A percentile compares a stretch with the other conserved stretches of the same genome.
phyloP scores from a whole-genome alignment of 176 grass and related monocot genomes.

The Oryza meridionalis region DNA sequence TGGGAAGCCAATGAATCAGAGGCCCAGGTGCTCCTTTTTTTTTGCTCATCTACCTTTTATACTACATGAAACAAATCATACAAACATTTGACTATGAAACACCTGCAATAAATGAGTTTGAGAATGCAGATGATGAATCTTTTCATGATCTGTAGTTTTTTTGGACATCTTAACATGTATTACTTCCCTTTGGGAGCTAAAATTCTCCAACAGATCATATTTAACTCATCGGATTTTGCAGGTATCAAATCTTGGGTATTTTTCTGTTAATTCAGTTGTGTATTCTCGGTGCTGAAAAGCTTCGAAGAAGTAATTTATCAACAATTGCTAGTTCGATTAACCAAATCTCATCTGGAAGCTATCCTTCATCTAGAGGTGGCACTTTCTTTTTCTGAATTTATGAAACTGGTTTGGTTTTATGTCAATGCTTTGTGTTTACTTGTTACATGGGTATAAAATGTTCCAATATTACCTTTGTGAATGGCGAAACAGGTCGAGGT shows the following conservation, averaged over 20 bases:
- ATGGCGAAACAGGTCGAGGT: constrained; percentile 53
- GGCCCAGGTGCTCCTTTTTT: constrained; percentile 69
- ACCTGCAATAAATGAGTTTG: neutral
- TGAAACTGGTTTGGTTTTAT: constrained; percentile 29
- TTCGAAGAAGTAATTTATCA: constrained; percentile 86
- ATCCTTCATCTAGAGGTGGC: constrained; percentile 62
- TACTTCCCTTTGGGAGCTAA: neutral
- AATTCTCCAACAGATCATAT: constrained; percentile 25
- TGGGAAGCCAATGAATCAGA: constrained; percentile 93
- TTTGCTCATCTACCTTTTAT: constrained; percentile 14
- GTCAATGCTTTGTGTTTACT: constrained; percentile 23
- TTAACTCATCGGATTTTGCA: constrained; percentile 45
- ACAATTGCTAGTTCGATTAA: constrained; percentile 87
- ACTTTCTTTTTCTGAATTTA: constrained; percentile 14
- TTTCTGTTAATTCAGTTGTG: constrained; percentile 93
- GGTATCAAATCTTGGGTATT: constrained; percentile 97
- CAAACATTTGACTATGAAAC: neutral
- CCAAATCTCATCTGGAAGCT: constrained; percentile 66
- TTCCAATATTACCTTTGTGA: constrained; percentile 5
- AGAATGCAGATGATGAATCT: neutral
- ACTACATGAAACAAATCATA: constrained; percentile 8
- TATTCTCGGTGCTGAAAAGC: constrained; percentile 91
- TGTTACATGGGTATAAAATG: constrained; percentile 24
- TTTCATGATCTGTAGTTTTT: constrained; percentile 1
- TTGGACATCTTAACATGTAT: neutral